Conservation (phyloP, 441 rosid genomes). For the Erodium texanum region DNA sequence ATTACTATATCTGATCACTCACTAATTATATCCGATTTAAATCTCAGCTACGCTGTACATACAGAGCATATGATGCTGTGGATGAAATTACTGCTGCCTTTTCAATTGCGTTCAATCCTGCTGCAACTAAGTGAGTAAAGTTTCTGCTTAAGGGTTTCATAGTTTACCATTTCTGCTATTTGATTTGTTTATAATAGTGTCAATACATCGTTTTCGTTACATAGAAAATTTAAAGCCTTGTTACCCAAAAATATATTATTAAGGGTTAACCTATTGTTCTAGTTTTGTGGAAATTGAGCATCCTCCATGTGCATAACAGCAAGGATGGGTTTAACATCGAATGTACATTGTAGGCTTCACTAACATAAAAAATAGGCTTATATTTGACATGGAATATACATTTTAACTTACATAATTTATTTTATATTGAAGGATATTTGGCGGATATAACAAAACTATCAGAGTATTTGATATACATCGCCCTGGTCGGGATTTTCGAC, state of each 20-base stretch:
- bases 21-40: conserved; percentile 8
- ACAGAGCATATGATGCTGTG: conserved; percentile 87
- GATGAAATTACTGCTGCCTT: conserved; percentile 93
- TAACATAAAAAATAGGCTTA: not conserved
- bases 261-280: not conserved
- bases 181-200: not conserved
- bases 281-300: not conserved
- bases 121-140: conserved; percentile 68
- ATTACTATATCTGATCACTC: conserved; percentile 19
- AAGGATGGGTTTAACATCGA: not conserved
- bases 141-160: not conserved
- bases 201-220: not conserved
- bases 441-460: conserved; percentile 76
- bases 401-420: conserved; percentile 10
- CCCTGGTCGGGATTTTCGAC: conserved; percentile 83
- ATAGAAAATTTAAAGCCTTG: too few relatives aligned
- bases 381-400: conserved; percentile 5
- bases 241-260: not conserved
- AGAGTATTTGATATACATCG: conserved; percentile 88
- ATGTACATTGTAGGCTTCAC: not conserved
- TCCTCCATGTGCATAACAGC: not conserved
- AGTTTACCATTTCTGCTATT: not conserved
- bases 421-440: conserved; percentile 56
- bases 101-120: conserved; percentile 77
- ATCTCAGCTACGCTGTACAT: conserved; percentile 90